Conservation (phyloP, 441 rosid genomes). For the Biscutella laevigata region DNA sequence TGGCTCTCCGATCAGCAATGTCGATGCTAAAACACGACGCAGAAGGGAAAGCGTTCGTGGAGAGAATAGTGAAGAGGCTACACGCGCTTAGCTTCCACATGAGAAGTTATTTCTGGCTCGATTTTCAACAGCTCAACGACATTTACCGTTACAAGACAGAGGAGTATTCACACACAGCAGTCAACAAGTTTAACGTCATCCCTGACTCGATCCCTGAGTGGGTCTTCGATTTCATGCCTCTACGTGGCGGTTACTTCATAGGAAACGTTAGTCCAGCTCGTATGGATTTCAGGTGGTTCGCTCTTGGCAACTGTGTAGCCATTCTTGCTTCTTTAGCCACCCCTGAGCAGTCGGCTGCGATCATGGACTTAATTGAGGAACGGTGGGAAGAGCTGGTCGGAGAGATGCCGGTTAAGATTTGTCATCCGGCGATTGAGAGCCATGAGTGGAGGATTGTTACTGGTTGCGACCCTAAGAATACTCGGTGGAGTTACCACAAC, state of each 20-base stretch:
- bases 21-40: constrained; percentile 22
- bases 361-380: constrained; percentile 29
- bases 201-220: constrained; percentile 32
- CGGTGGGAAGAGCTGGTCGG: constrained; percentile 30
- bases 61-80: constrained; percentile 22
- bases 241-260: constrained; percentile 29
- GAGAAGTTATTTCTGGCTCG: constrained; percentile 30
- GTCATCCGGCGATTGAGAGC: constrained; percentile 27
- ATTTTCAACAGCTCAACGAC: constrained; percentile 28
- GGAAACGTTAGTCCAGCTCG: constrained; percentile 32
- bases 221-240: constrained; percentile 30
- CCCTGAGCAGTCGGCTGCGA: constrained; percentile 24
- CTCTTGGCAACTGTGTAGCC: constrained; percentile 29
- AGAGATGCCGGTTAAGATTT: constrained; percentile 30
- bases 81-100: constrained; percentile 29
- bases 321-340: constrained; percentile 25
- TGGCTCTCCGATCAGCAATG: constrained; percentile 29
- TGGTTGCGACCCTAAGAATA: constrained; percentile 30
- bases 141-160: constrained; percentile 30
- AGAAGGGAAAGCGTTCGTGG: constrained; percentile 28
- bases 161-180: constrained; percentile 28
- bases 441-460: constrained; percentile 30
- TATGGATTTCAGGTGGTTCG: constrained; percentile 32
- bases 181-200: constrained; percentile 27
- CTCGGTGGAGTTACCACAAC: constrained; percentile 28